Conservation (phyloP, 495 filamentous ascomycete species). For the Penicillium verhagenii region DNA sequence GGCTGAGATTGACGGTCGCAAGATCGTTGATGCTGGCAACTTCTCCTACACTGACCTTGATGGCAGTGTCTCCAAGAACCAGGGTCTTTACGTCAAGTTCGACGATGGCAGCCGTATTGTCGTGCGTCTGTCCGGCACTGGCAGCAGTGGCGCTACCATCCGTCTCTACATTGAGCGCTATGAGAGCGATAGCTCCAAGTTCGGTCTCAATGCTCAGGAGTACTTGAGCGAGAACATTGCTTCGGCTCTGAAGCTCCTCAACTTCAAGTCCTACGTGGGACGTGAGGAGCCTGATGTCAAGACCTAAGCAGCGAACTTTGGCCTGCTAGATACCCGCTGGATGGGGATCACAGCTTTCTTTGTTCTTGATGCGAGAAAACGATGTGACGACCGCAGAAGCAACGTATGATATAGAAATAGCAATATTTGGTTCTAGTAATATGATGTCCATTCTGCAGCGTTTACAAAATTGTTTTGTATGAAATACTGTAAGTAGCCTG, state of each 20-base stretch:
- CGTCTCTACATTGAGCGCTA: slow-evolving; percentile 96
- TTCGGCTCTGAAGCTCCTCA: slow-evolving; percentile 77
- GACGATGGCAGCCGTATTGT: slow-evolving; percentile 93
- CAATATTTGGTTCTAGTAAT: slow-evolving; percentile 13
- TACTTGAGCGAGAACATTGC: slow-evolving; percentile 88
- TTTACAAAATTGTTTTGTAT: no score
- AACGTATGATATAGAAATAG: slow-evolving; percentile 12
- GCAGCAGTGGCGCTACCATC: slow-evolving; percentile 92
- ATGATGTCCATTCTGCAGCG: slow-evolving; percentile 7
- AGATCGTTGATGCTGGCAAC: slow-evolving; percentile 85
- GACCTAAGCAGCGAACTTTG: slow-evolving; percentile 57
- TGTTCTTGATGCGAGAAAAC: slow-evolving; percentile 9
- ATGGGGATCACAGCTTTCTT: slow-evolving; percentile 27
- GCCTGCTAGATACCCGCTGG: slow-evolving; percentile 32
- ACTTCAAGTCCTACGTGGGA: slow-evolving; percentile 86
- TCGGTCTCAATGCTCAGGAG: slow-evolving; percentile 79
- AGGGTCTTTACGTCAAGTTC: slow-evolving; percentile 93
- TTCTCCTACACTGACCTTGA: slow-evolving; percentile 97
- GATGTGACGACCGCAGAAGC: slow-evolving; percentile 17
- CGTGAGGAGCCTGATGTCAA: slow-evolving; percentile 91
- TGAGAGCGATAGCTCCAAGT: slow-evolving; percentile 70
- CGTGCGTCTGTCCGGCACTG: slow-evolving; percentile 90
- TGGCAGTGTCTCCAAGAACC: slow-evolving; percentile 91
- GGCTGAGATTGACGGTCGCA: slow-evolving; percentile 64
- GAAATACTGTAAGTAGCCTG: no score